Evolutionary conservation across 495 filamentous ascomycete genomes (phyloP), one percentile per base, ranked within the genome.

Genomic region (Xylaria sp.): DNA sequence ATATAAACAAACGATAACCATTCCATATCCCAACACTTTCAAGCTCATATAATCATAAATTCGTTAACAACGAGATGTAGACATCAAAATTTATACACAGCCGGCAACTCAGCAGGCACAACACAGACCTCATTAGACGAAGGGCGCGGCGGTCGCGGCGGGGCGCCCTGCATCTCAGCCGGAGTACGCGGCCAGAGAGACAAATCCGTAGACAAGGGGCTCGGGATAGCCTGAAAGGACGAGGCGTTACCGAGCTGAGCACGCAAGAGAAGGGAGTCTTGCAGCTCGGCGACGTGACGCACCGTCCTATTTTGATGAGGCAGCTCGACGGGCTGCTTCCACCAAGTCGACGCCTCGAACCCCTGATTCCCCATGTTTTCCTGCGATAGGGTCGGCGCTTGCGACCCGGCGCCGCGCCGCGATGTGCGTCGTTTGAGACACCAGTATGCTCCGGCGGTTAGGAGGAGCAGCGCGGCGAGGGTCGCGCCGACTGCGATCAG

Each of bases 281-380:
- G n/a, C 5, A 62, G 59, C 37, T 62, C 59, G 59, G 31, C 59
- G 59, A 26, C 19, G 37, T 5, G 12, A 0, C 21, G 9, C n/a
- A n/a, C 17, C 59, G n/a, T 17, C 59, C 11, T 40, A 15, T 1
- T 43, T 0, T 11, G 21, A 40, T 62, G 37, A n/a, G 37, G 59
- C 21, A 43, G 59, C 21, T 62, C 59, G 21, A 44, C 59, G 37
- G 59, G 59, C 37, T 37, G 59, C 9, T 62, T 62, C 59, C 59
- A 29, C 35, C 41, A 33, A 35, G 58, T n/a, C 2, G 21, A 17
- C 33, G 17, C 59, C 2, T 43, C 37, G 59, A 35, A 26, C 59
- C 14, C 21, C 11, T 37, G 0, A 44, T 17, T 2, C 0, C 5
- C 15, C 9, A 43, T 26, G 37, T 5, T 26, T 14, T 43, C 37